phyloP scores from a whole-genome alignment of 148 eudicot species.

The Cornus kousa region DNA sequence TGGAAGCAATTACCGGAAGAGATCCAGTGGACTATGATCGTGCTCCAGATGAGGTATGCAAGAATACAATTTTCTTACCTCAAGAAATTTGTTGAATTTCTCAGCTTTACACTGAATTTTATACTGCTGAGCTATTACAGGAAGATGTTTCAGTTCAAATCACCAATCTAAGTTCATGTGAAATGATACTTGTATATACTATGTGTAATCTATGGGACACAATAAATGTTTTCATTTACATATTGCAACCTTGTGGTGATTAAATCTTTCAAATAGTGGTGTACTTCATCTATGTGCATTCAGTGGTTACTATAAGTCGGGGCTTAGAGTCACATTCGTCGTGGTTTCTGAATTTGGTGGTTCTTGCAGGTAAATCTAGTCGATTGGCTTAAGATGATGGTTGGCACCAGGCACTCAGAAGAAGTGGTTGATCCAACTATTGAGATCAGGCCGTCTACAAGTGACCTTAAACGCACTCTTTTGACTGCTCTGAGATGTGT shows the following conservation, averaged over 20 bases:
- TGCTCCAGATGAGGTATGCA: slow-evolving; percentile 2
- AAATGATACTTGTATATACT: background rate
- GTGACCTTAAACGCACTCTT: slow-evolving; percentile 6
- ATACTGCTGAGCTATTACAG: too few relatives aligned
- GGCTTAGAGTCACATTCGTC: background rate
- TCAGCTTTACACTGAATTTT: background rate
- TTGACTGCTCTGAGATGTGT: slow-evolving; percentile 6
- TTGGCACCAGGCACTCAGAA: background rate
- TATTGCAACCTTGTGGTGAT: too few relatives aligned
- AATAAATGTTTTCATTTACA: background rate
- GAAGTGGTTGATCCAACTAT: slow-evolving; percentile 6
- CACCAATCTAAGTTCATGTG: background rate
- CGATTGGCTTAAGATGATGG: slow-evolving; percentile 14
- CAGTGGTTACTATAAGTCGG: too few relatives aligned
- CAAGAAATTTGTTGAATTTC: background rate
- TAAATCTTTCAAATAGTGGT: too few relatives aligned
- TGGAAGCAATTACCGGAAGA: slow-evolving; percentile 7
- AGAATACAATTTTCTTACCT: background rate
- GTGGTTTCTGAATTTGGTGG: background rate
- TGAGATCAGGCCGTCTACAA: background rate
- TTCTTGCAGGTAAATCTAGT: slow-evolving; percentile 6
- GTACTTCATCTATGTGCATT: too few relatives aligned
- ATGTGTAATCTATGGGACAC: background rate
- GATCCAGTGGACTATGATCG: slow-evolving; percentile 11
- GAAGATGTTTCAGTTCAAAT: background rate